Evolutionary conservation across 2,329 filamentous ascomycete genomes (phyloP), one percentile per base, ranked within the genome.

Genomic region (Beauveria asiatica): DNA sequence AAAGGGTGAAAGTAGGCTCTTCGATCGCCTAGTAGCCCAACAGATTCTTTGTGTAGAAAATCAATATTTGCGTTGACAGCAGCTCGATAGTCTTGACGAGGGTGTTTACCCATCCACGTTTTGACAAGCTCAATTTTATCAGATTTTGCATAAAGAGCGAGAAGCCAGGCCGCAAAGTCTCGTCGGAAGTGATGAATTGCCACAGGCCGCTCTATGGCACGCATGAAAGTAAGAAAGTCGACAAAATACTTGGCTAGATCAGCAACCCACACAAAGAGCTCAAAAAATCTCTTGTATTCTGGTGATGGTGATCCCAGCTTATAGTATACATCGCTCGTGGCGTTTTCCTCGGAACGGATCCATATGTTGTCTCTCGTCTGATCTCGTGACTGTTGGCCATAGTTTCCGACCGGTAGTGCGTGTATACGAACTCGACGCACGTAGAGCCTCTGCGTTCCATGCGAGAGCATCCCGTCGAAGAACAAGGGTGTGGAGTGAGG

Each of bases 201-300:
- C 1, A 88, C 78, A 1, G 67, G 68, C 0, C 65, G 66, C 0
- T 65, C 53, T 13, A 64, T 62, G 9, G 70, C 64, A 3, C 69
- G 65, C 61, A 75, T 71, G 10, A 68, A 54, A 3, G 72, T 69
- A 52, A 88, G 75, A 64, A 81, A 94, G 63, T 92, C 87, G 1
- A 92, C 77, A 25, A 88, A 80, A 65, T 91, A 84, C 67, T 92
- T 93, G 0, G 82, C 78, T 0, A 94, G 74, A 57, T 87, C 80
- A 0, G 84, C 86, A 1, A 92, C 71, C 89, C 89, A 94, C 0
- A 85, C 62, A 62, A 91, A 93, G 0, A 83, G 78, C 0, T 72
- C 53, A 61, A 86, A 81, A 65, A 86, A 92, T 2, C 83, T 73
- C 11, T 62, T 63, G 66, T 94, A 95, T 42, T 85, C 83, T 0